A percentile compares a stretch with the other conserved stretches of the same genome.
phyloP scores from a whole-genome alignment of 305 asterid species.

The Solanum chacoense region DNA sequence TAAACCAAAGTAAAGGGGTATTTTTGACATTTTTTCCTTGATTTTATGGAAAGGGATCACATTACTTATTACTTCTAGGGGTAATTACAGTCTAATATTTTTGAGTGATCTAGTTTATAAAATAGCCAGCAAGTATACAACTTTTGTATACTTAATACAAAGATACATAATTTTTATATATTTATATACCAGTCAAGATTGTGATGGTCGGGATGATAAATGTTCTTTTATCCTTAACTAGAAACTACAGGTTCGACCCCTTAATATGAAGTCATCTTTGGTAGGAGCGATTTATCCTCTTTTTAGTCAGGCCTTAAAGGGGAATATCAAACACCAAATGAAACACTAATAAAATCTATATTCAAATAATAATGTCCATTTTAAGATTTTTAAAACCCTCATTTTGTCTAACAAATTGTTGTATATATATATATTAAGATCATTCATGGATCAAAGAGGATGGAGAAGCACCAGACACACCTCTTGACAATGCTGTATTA shows the following conservation, averaged over 20 bases:
- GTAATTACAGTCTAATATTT: too few relatives aligned
- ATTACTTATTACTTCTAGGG: neutral
- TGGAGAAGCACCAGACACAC: slow-evolving; percentile 87
- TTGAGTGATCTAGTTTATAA: too few relatives aligned
- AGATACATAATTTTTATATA: too few relatives aligned
- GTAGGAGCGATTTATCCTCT: neutral
- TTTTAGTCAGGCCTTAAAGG: neutral
- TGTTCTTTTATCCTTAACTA: neutral
- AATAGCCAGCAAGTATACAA: neutral
- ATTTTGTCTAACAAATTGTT: neutral
- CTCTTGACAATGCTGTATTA: slow-evolving; percentile 73
- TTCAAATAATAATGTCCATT: neutral
- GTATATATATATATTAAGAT: slow-evolving; percentile 20
- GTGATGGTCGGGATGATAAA: rapidly evolving
- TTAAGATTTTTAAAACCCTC: neutral
- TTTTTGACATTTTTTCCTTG: neutral
- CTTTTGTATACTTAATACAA: neutral
- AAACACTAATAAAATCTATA: neutral
- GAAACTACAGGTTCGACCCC: neutral
- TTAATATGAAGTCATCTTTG: neutral
- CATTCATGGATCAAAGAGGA: slow-evolving; percentile 97
- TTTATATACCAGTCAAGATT: too few relatives aligned
- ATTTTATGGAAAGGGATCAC: neutral
- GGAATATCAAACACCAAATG: too few relatives aligned
- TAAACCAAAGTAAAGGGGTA: neutral